Base-by-base conservation (phyloP, 371 early-diverging fungal genomes). In the Capillidium rhysosporum region DNA sequence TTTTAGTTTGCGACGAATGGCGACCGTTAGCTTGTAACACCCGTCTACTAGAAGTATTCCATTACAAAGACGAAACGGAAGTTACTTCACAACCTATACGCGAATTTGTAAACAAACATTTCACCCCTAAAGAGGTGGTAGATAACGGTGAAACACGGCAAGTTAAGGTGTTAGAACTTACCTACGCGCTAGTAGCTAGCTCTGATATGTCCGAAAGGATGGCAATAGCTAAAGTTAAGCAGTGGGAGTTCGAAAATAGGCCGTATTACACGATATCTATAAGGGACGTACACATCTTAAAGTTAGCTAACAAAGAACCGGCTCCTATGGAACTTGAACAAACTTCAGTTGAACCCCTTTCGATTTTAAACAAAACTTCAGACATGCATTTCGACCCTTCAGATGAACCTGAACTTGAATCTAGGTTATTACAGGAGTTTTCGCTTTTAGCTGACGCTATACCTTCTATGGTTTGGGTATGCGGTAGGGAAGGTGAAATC, bases 201-300 rank as follows among this genome's bases (percentile, higher is more conserved):
- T 51, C 51, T 14, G 51, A 51, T 34, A 51, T 51, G 51, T 51
- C 51, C 3, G 51, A 51, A 21, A 51, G 21, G 38, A 51, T 51
- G 51, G 51, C 51, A 8, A 51, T 51, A 16, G 52, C 34, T n/a
- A 52, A 40, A 43, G 41, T 41, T 2, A 52, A 52, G 26, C 41
- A 28, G n/a, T 52, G 52, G 52, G 24, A 40, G 40, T 52, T 52
- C 34, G 52, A 52, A 24, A 52, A 40, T 24, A 14, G 41, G 3
- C 18, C 39, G 2, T 52, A 40, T 25, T 52, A 52, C 43, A 52
- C 52, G 8, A 24, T 52, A 2, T 40, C 52, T 10, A 40, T 52
- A 21, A 18, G 40, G 21, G 41, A 40, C 40, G 40, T 40, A 9
- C 40, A 39, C 14, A 39, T 52, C 39, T 28, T 52, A 14, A 40